Conservation (phyloP, 805 yeast species). For the Metschnikowia vanudenii region DNA sequence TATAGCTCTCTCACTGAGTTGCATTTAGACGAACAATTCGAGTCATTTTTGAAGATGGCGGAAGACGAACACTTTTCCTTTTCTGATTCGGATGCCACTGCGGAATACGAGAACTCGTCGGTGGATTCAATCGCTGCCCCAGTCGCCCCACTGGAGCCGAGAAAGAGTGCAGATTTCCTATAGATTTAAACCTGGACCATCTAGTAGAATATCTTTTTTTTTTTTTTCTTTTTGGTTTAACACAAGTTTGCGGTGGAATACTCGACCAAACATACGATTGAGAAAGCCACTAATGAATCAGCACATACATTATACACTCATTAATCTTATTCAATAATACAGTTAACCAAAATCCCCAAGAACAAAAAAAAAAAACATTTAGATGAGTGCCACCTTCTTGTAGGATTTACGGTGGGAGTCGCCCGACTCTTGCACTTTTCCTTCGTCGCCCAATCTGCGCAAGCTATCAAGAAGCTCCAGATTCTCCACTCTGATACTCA, state of each 20-base stretch:
- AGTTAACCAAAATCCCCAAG: neutral
- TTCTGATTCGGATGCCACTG: neutral
- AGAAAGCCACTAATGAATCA: too few relatives aligned
- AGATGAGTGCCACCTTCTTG: conserved; percentile 24
- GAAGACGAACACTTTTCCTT: conserved; percentile 17
- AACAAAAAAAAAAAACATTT: neutral
- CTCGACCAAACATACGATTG: too few relatives aligned
- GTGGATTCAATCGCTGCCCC: neutral
- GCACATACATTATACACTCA: too few relatives aligned
- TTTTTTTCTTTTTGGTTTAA: too few relatives aligned
- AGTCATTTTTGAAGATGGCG: conserved; percentile 32
- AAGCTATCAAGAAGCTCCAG: conserved; percentile 67
- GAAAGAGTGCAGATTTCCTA: conserved; percentile 10
- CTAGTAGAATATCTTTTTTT: neutral
- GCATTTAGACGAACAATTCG: conserved; percentile 40
- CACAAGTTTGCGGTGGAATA: too few relatives aligned
- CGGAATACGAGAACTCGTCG: neutral
- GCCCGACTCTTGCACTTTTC: conserved; percentile 64
- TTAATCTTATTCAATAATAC: neutral
- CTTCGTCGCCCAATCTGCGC: conserved; percentile 68
- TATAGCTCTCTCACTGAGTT: conserved; percentile 34
- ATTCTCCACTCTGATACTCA: conserved; percentile 64
- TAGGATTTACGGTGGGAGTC: conserved; percentile 69
- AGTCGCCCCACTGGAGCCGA: neutral
- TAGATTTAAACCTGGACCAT: neutral